These are phyloP conservation scores for Dothideomycetes sp. DNA, from an alignment of 2,329 filamentous ascomycete genomes.

Conservation along the genomic window DNA sequence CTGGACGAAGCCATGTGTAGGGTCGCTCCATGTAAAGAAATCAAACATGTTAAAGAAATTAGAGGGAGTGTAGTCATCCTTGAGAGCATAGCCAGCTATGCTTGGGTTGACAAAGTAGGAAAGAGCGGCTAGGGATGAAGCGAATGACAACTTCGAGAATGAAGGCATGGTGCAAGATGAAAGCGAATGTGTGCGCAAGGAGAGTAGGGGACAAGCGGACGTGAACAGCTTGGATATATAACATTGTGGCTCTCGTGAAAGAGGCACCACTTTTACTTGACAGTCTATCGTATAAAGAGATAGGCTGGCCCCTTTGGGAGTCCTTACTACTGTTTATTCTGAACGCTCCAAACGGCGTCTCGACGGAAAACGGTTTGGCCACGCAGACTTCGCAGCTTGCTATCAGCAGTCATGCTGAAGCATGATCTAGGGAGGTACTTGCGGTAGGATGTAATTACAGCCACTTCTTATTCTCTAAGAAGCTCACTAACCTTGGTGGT, in stretches of 20 bases:
- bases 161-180: conserved; percentile 13
- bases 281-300: conserved; percentile 5
- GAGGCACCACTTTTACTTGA: too few species aligned
- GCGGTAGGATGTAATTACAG: too few species aligned
- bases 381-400: too few species aligned
- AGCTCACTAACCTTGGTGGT: too few species aligned
- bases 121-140: conserved; percentile 23
- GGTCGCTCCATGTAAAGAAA: conserved; percentile 29
- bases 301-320: conserved; percentile 13
- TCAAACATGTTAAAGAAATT: conserved; percentile 20
- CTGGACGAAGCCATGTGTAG: conserved; percentile 19
- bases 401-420: too few species aligned
- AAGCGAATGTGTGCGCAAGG: conserved; percentile 14
- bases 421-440: too few species aligned
- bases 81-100: conserved; percentile 19
- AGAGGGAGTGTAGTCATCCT: conserved; percentile 18
- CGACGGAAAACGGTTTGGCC: conserved; percentile 7
- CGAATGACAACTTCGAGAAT: conserved; percentile 14
- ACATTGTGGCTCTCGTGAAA: too few species aligned
- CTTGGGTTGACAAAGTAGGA: conserved; percentile 31
- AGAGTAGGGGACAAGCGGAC: conserved; percentile 8
- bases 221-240: conserved; percentile 6
- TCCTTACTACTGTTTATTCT: conserved; percentile 9
- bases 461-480: too few species aligned
- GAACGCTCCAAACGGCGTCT: conserved; percentile 8